phyloP scores from a whole-genome alignment of 2,329 filamentous ascomycete species.

The Arachnopeziza araneosa region DNA sequence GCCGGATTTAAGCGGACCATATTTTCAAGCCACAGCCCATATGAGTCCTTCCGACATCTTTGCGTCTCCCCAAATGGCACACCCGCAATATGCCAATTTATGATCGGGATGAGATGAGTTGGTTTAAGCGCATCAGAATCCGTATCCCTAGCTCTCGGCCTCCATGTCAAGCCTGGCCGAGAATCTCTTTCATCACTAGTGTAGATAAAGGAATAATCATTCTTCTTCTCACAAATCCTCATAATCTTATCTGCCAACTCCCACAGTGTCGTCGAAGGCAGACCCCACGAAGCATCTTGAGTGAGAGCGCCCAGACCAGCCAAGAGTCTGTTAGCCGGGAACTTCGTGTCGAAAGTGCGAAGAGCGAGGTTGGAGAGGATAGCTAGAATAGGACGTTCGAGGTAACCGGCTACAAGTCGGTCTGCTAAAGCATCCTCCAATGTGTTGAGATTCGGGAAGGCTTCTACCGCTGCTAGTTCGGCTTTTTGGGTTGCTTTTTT shows the following conservation, averaged over 20 bases:
- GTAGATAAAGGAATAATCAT: background rate
- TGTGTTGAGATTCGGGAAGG: conserved; percentile 7
- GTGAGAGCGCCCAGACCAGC: conserved; percentile 14
- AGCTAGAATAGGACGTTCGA: conserved; percentile 7
- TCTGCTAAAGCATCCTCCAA: conserved; percentile 7
- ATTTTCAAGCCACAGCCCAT: conserved; percentile 1
- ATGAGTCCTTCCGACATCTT: background rate
- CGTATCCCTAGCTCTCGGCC: too few species aligned
- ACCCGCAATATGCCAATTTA: conserved; percentile 1
- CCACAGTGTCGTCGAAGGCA: conserved; percentile 3
- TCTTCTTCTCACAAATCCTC: too few species aligned
- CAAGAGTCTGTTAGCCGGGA: conserved; percentile 10
- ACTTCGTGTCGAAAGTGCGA: conserved; percentile 7
- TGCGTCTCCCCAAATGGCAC: conserved; percentile 2
- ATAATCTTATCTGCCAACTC: conserved; percentile 8
- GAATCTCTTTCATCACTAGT: too few species aligned
- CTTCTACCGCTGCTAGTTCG: background rate
- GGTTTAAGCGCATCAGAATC: background rate
- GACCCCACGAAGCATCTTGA: conserved; percentile 9
- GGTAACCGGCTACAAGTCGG: conserved; percentile 3
- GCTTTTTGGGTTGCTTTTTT: too few species aligned
- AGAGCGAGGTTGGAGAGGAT: conserved; percentile 12
- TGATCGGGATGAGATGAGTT: conserved; percentile 1
- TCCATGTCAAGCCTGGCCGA: too few species aligned
- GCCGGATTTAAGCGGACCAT: background rate